Conservation (phyloP, 2,329 filamentous ascomycete genomes). For the Boeremia lycopersici region DNA sequence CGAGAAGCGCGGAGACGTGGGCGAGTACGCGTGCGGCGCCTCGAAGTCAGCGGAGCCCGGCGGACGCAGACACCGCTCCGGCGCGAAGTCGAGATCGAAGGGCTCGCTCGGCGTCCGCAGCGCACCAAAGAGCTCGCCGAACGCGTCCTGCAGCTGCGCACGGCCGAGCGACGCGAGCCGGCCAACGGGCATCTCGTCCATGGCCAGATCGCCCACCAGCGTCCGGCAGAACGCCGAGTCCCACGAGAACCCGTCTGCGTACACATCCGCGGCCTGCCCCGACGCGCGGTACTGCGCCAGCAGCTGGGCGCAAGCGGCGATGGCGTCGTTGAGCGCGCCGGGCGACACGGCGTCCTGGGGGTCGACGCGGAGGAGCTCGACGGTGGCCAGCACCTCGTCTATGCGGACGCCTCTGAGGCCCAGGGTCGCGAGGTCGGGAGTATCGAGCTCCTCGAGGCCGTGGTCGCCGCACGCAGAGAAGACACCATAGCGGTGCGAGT, state of each 20-base stretch:
- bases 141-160: neutral
- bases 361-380: neutral
- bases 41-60: too few relatives aligned
- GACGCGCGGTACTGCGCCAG: neutral
- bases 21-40: too few relatives aligned
- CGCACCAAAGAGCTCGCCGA: neutral
- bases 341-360: neutral
- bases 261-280: rapidly evolving
- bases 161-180: neutral
- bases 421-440: neutral
- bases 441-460: neutral
- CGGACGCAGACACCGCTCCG: too few relatives aligned
- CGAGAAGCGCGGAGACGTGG: too few relatives aligned
- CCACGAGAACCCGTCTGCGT: slow-evolving; percentile 10
- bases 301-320: neutral
- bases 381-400: slow-evolving; percentile 9
- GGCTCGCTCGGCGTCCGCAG: neutral
- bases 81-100: neutral
- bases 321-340: neutral
- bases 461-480: slow-evolving; percentile 12
- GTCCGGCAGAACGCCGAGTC: slow-evolving; percentile 14
- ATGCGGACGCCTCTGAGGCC: slow-evolving; percentile 3
- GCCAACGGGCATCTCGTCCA: slow-evolving; percentile 18
- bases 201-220: slow-evolving; percentile 18
- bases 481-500: slow-evolving; percentile 22